A percentile compares a stretch with the other conserved stretches of the same genome.
Conservation (phyloP, 2,329 filamentous ascomycete species). For the Periconia macrospinosa region DNA sequence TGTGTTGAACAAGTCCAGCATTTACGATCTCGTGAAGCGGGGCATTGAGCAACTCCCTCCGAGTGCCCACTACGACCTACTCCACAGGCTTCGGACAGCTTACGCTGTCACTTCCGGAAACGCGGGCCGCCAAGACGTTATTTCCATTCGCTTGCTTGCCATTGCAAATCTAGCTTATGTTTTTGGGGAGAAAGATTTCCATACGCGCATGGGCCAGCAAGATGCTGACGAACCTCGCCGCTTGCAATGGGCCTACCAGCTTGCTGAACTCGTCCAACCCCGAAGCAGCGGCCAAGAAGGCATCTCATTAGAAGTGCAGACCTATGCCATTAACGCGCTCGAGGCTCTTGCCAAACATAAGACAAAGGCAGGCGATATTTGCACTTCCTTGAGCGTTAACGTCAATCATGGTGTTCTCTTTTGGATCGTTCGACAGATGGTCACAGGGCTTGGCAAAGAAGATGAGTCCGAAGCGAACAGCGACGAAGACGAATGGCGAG, state of each 20-base stretch:
- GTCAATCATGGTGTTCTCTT: constrained; percentile 95
- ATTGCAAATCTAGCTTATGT: constrained; percentile 92
- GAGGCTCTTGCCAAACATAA: constrained; percentile 84
- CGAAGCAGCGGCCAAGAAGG: constrained; percentile 67
- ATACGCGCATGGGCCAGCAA: constrained; percentile 81
- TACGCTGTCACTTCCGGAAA: constrained; percentile 71
- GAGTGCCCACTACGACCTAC: constrained; percentile 77
- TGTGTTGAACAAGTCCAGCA: constrained; percentile 46
- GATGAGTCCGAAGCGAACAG: constrained; percentile 56
- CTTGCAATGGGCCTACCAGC: constrained; percentile 87
- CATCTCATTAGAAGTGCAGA: constrained; percentile 77
- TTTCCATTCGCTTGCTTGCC: constrained; percentile 81
- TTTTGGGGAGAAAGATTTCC: constrained; percentile 77
- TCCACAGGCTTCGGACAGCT: constrained; percentile 81
- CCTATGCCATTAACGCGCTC: constrained; percentile 76
- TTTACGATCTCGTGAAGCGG: constrained; percentile 47
- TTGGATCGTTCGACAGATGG: constrained; percentile 87
- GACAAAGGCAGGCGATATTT: constrained; percentile 76
- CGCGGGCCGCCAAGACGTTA: constrained; percentile 70
- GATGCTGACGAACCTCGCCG: constrained; percentile 88
- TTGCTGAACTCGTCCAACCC: constrained; percentile 88
- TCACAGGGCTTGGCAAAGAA: constrained; percentile 71
- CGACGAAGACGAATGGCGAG: constrained; percentile 86
- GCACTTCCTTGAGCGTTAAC: constrained; percentile 88
- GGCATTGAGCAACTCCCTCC: constrained; percentile 65